phyloP scores from a whole-genome alignment of 345 rosid genomes.

The Zanthoxylum bungeanum region DNA sequence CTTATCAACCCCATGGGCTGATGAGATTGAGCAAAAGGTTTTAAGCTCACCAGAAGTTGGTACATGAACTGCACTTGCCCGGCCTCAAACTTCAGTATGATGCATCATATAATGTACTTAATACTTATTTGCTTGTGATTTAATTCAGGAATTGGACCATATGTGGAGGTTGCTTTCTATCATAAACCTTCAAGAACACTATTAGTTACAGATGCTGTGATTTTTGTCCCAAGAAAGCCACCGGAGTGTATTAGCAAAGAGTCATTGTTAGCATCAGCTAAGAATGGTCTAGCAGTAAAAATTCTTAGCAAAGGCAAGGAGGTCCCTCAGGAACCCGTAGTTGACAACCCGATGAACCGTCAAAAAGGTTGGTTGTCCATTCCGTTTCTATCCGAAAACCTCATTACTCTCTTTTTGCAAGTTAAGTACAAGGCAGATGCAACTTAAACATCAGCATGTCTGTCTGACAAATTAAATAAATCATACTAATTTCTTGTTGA shows the following conservation, averaged over 20 bases:
- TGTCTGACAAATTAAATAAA: constrained; percentile 1
- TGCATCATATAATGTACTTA: neutral
- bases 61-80: constrained; percentile 22
- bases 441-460: constrained; percentile 1
- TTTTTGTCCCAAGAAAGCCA: constrained; percentile 74
- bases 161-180: constrained; percentile 93
- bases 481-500: constrained; percentile 19
- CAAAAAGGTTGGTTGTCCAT: constrained; percentile 58
- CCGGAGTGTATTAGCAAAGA: constrained; percentile 78
- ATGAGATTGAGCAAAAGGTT: constrained; percentile 89
- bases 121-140: constrained; percentile 2
- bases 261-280: constrained; percentile 82
- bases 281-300: constrained; percentile 91
- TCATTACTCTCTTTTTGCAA: neutral
- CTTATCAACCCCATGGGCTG: constrained; percentile 79
- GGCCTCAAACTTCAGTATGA: neutral
- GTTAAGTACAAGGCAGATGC: neutral
- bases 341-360: constrained; percentile 62
- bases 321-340: constrained; percentile 74
- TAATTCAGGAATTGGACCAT: constrained; percentile 81
- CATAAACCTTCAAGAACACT: constrained; percentile 83
- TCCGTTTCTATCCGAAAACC: neutral
- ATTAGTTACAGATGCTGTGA: constrained; percentile 85
- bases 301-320: constrained; percentile 88
- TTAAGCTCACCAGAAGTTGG: constrained; percentile 98